Evolutionary conservation across 768 basidiomycete species (phyloP).

Genomic region (Kwoniella heveanensis): DNA sequence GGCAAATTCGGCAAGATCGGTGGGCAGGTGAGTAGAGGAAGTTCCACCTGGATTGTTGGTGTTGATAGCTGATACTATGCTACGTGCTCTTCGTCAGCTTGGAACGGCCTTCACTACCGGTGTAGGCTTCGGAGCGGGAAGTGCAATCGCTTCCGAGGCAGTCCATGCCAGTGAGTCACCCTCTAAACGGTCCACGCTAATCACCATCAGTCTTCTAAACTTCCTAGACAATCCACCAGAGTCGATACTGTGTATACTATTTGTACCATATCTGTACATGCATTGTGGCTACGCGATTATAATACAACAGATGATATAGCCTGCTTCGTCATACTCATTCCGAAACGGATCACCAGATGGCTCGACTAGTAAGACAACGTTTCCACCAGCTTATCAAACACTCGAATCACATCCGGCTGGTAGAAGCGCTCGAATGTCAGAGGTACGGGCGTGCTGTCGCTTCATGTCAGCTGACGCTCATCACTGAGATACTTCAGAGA

Average conservation of each 20-base stretch:
- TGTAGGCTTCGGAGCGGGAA: constrained; percentile 39
- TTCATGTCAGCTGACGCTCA: constrained; percentile 8
- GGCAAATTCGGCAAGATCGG: constrained; percentile 46
- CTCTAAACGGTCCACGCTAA: neutral
- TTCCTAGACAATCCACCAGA: neutral
- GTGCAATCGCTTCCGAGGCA: constrained; percentile 29
- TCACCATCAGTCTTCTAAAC: constrained; percentile 10
- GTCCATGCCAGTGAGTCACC: constrained; percentile 24
- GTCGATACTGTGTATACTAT: neutral
- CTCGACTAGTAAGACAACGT: constrained; percentile 67
- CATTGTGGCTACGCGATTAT: constrained; percentile 11
- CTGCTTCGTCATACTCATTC: too few species aligned
- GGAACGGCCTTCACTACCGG: constrained; percentile 36
- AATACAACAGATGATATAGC: neutral
- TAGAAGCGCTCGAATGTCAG: constrained; percentile 90
- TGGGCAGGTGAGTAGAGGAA: constrained; percentile 26
- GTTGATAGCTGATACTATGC: neutral
- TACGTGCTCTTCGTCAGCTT: constrained; percentile 17
- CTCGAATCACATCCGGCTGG: constrained; percentile 80
- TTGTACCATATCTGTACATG: constrained; percentile 24
- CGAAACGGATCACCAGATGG: too few species aligned
- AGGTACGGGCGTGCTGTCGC: constrained; percentile 71
- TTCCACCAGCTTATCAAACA: constrained; percentile 80
- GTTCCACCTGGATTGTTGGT: neutral
- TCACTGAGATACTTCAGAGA: too few species aligned